Evolutionary conservation across 2,329 filamentous ascomycete species (phyloP).

Genomic region (Chalaropsis thielavioides): DNA sequence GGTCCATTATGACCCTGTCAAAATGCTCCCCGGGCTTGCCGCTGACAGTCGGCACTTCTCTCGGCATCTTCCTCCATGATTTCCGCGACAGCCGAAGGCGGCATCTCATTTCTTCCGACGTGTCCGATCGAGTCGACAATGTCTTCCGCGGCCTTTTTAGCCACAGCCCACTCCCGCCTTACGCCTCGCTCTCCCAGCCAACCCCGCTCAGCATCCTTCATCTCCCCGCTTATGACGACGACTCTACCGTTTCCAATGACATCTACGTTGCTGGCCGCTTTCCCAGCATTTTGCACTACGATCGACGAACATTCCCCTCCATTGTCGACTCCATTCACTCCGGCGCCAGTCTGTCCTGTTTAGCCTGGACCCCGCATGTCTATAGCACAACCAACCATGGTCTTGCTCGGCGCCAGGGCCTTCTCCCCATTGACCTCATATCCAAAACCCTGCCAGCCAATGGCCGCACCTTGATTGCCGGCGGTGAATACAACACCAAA

Average conservation of each 20-base stretch:
- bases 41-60: conserved; percentile 69
- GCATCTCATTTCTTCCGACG: conserved; percentile 19
- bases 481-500: conserved; percentile 82
- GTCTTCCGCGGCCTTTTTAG: conserved; percentile 33
- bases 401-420: conserved; percentile 25
- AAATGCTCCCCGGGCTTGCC: conserved; percentile 50
- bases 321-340: conserved; percentile 70
- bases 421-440: background rate
- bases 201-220: conserved; percentile 75
- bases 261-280: conserved; percentile 86
- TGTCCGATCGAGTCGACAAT: conserved; percentile 21
- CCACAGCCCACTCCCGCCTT: conserved; percentile 38
- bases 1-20: conserved; percentile 72
- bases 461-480: conserved; percentile 59
- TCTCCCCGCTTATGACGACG: conserved; percentile 42
- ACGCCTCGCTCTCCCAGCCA: conserved; percentile 63
- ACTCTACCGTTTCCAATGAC: conserved; percentile 49
- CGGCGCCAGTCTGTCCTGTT: conserved; percentile 60
- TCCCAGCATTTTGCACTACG: conserved; percentile 76
- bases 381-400: background rate
- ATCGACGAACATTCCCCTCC: conserved; percentile 69
- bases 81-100: conserved; percentile 36
- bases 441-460: conserved; percentile 25
- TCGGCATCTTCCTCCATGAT: conserved; percentile 73
- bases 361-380: conserved; percentile 31